Conservation (phyloP, 495 filamentous ascomycete species). For the Tuber microsphaerosporum region DNA sequence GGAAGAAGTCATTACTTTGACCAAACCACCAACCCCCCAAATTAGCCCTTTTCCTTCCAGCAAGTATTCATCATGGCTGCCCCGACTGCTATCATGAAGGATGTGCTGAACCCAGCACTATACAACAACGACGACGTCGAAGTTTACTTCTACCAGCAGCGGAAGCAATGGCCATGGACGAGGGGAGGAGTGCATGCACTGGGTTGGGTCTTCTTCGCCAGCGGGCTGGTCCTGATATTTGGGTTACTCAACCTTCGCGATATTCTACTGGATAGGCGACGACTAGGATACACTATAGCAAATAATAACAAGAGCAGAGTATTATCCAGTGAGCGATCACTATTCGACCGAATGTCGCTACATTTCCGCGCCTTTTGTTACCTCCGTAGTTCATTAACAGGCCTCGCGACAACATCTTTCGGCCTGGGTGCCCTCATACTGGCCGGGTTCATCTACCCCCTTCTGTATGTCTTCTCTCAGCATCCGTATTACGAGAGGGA, state of each 20-base stretch:
- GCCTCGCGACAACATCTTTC: slow-evolving; percentile 31
- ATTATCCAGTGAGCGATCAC: slow-evolving; percentile 26
- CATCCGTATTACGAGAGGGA: slow-evolving; percentile 37
- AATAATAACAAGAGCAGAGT: slow-evolving; percentile 19
- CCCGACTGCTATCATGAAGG: slow-evolving; percentile 5
- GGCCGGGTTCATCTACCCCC: slow-evolving; percentile 37
- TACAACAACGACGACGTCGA: slow-evolving; percentile 38
- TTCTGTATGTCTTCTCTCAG: slow-evolving; percentile 37
- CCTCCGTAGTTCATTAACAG: slow-evolving; percentile 24
- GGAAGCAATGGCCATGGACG: slow-evolving; percentile 37
- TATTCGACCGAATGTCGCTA: slow-evolving; percentile 35
- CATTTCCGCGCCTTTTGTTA: slow-evolving; percentile 40
- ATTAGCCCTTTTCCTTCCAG: background rate
- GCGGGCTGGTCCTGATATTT: slow-evolving; percentile 38
- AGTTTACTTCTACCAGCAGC: slow-evolving; percentile 35
- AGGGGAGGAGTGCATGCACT: slow-evolving; percentile 35
- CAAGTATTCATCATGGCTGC: slow-evolving; percentile 6
- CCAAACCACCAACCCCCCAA: slow-evolving; percentile 15
- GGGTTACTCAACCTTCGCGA: slow-evolving; percentile 39
- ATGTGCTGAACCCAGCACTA: slow-evolving; percentile 37
- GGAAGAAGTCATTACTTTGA: background rate
- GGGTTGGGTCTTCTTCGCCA: slow-evolving; percentile 37
- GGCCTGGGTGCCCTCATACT: slow-evolving; percentile 33
- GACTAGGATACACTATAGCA: slow-evolving; percentile 32
- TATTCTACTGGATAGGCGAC: slow-evolving; percentile 34